Base-by-base conservation (phyloP, 257 asterid species). In the Prunella vulgaris region DNA sequence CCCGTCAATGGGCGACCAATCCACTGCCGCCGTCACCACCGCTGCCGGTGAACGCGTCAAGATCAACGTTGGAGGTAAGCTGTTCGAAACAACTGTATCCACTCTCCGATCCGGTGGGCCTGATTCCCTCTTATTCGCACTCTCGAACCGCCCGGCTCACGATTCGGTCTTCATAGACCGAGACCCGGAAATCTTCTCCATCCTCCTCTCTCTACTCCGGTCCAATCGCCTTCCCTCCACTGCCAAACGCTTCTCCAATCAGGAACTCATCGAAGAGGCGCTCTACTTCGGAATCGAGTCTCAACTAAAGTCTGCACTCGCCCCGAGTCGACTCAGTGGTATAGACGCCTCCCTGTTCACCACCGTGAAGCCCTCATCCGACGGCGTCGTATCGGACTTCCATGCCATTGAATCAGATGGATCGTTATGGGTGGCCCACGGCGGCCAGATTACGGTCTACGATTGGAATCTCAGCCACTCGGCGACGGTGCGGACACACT, bases 1-100 rank as follows among this genome's bases (percentile, higher is more conserved):
- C 4, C 67, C 66, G 52, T 7, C 20, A 33, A 90, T 88, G 96
- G 87, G 68, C 65, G 81, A 60, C 80, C 74, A 53, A 7, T 35
- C 20, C 72, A n/a, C 74, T 80, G 54, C n/a, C n/a, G n/a, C n/a
- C n/a, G n/a, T n/a, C n/a, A n/a, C n/a, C n/a, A n/a, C 20, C 72
- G 10, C 74, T 80, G 54, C 69, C 82, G 67, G 73, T 74, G 90
- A 79, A 25, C 96, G 96, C n/a, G 80, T 89, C 76, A 90, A 88
- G 79, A 88, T 93, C 77, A 93, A 93, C 84, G 99, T 93, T 4
- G 97, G 97, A 1, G 97, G 99, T 32, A 93, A 87, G 82, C 86
- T 90, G 63, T 93, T 93, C 79, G 96, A 90, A 74, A 93, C 99
- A 21, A 90, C 99, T 40, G 78, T 85, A 17, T 60, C 96, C 17